Evolutionary conservation across 2,329 filamentous ascomycete genomes (phyloP).

Genomic region (Colletotrichum higginsianum): DNA sequence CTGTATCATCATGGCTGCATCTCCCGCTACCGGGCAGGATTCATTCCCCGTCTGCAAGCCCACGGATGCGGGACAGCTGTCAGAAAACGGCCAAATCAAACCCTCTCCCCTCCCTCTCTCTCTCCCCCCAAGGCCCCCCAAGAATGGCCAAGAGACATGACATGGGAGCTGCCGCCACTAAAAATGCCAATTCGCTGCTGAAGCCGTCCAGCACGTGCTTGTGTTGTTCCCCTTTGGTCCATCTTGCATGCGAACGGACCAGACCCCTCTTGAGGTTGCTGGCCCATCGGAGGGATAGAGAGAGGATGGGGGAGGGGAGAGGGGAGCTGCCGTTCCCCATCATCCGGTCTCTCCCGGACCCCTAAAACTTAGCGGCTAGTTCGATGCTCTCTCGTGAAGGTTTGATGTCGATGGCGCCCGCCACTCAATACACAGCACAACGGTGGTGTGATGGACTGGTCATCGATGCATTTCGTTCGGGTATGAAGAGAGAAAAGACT

Average conservation of each 20-base stretch:
- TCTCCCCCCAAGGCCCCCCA: too few relatives aligned
- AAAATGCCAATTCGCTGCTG: not conserved
- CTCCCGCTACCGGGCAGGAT: not conserved
- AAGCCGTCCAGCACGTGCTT: not conserved
- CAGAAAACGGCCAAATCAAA: constrained; percentile 5
- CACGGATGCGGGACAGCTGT: constrained; percentile 8
- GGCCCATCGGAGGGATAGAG: not conserved
- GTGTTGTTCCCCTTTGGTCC: not conserved
- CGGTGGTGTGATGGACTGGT: too few relatives aligned
- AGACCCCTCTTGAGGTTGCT: constrained; percentile 6
- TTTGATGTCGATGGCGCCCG: not conserved
- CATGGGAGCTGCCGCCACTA: constrained; percentile 12
- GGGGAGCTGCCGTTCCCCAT: not conserved
- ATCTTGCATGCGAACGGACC: not conserved
- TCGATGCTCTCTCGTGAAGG: not conserved
- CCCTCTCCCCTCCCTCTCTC: too few relatives aligned
- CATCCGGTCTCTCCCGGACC: constrained; percentile 9
- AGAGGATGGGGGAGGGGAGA: too few relatives aligned
- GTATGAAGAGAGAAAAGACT: not conserved
- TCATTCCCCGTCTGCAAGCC: not conserved
- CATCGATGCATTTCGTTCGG: not conserved
- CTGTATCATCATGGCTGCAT: not conserved
- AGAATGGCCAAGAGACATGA: constrained; percentile 7
- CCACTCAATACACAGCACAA: too few relatives aligned
- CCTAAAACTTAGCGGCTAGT: not conserved